Conservation (phyloP, 164 flowering plant species). For the Piper longum region DNA sequence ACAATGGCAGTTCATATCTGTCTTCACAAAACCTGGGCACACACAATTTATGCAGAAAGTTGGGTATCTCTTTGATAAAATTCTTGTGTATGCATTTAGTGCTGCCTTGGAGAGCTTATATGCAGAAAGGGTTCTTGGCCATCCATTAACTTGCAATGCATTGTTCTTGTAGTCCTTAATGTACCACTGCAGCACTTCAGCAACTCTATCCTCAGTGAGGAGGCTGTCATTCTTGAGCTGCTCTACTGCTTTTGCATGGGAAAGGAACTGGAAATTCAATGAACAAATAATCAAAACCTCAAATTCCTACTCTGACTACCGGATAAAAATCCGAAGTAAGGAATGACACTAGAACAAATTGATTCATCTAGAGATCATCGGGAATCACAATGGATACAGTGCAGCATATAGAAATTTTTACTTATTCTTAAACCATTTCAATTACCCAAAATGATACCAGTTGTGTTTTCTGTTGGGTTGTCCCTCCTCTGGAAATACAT, state of each 20-base stretch:
- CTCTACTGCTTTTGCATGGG: slow-evolving; percentile 3
- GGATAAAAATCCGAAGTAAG: not conserved
- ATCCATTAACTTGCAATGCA: slow-evolving; percentile 18
- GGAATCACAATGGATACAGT: not conserved
- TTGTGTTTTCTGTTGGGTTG: no score
- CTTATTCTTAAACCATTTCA: not conserved
- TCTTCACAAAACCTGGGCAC: slow-evolving; percentile 32
- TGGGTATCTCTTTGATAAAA: slow-evolving; percentile 28
- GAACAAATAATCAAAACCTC: not conserved
- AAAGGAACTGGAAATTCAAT: slow-evolving; percentile 1
- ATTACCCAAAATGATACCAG: not conserved
- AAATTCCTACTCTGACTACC: no score
- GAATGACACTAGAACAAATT: not conserved
- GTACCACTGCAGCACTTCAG: slow-evolving; percentile 21
- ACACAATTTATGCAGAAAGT: slow-evolving; percentile 22
- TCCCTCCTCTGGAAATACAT: no score
- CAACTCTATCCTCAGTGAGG: slow-evolving; percentile 28
- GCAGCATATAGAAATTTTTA: not conserved
- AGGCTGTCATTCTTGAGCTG: not conserved
- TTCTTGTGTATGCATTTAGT: slow-evolving; percentile 37
- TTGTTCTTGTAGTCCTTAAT: slow-evolving; percentile 25
- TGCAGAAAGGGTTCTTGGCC: slow-evolving; percentile 22
- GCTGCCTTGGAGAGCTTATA: slow-evolving; percentile 30
- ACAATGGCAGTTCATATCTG: slow-evolving; percentile 18
- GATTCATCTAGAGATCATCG: not conserved